phyloP scores from a whole-genome alignment of 1,284 basidiomycete species.

The Ceratobasidium sp. region DNA sequence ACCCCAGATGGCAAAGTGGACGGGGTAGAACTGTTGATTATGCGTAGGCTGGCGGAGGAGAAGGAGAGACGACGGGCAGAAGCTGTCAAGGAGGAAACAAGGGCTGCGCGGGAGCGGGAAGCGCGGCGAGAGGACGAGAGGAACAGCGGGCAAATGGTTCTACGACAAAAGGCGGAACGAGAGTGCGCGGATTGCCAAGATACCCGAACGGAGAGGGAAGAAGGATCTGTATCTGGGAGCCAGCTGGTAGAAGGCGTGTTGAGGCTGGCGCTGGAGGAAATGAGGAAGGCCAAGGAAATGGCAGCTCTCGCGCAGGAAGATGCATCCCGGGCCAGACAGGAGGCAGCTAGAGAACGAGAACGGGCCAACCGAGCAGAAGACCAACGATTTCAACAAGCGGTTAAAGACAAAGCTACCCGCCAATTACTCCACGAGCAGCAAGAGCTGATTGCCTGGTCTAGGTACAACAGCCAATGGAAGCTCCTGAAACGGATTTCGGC shows the following conservation, averaged over 20 bases:
- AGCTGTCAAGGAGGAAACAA: not conserved
- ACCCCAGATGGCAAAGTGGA: not conserved
- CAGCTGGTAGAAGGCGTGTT: no score
- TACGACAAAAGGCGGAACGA: no score
- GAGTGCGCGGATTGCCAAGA: no score
- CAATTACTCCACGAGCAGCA: slow-evolving; percentile 1
- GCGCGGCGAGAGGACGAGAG: slow-evolving; percentile 10
- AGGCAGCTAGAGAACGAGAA: not conserved
- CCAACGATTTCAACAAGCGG: not conserved
- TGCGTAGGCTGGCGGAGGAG: slow-evolving; percentile 14
- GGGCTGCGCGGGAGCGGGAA: slow-evolving; percentile 14
- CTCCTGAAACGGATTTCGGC: slow-evolving; percentile 15
- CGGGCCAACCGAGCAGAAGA: slow-evolving; percentile 6
- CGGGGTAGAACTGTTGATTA: slow-evolving; percentile 14
- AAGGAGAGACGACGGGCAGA: slow-evolving; percentile 7
- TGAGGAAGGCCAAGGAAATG: not conserved
- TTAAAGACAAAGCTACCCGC: not conserved
- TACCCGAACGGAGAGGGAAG: no score
- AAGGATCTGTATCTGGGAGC: no score
- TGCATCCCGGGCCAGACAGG: slow-evolving; percentile 3
- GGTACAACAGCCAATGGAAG: slow-evolving; percentile 28
- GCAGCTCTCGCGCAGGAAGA: not conserved
- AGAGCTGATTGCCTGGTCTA: slow-evolving; percentile 14
- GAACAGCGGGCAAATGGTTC: no score
- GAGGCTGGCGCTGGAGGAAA: no score